Percentiles rank a stretch among this genome's conserved stretches.
These are phyloP conservation scores for Neoascochyta sp. DNA, from an alignment of 2,329 filamentous ascomycete species.

Conservation along the genomic window DNA sequence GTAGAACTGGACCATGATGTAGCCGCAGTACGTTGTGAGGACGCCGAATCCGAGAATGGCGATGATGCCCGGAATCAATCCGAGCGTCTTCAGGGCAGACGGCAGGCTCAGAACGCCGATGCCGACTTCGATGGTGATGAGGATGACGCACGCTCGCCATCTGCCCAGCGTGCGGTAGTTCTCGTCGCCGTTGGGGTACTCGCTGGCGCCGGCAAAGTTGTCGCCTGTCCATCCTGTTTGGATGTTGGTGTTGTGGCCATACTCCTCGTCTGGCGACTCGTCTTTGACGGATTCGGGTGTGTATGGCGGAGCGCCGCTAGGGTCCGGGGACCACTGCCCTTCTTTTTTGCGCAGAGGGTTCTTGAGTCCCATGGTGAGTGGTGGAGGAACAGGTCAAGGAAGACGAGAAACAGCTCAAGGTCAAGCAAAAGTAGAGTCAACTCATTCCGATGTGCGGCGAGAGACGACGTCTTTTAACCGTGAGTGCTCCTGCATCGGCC, in stretches of 20 bases:
- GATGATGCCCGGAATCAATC: conserved; percentile 30
- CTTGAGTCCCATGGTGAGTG: conserved; percentile 22
- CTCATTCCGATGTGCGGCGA: conserved; percentile 9
- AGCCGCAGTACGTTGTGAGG: conserved; percentile 27
- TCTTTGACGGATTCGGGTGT: conserved; percentile 18
- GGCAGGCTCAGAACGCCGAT: conserved; percentile 29
- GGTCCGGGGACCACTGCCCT: conserved; percentile 8
- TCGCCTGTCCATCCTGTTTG: conserved; percentile 25
- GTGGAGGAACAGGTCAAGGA: neutral
- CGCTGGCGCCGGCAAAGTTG: conserved; percentile 17
- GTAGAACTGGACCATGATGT: conserved; percentile 26
- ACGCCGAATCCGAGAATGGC: conserved; percentile 26
- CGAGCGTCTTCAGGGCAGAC: conserved; percentile 26
- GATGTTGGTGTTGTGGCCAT: conserved; percentile 22
- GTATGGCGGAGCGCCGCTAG: conserved; percentile 12
- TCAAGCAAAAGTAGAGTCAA: conserved; percentile 1
- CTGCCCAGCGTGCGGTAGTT: conserved; percentile 26
- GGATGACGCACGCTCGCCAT: conserved; percentile 28
- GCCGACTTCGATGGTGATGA: conserved; percentile 31
- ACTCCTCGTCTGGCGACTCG: conserved; percentile 16
- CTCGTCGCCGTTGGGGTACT: conserved; percentile 19
- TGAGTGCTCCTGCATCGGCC: conserved; percentile 28
- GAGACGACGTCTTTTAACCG: conserved; percentile 17
- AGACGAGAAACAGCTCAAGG: conserved; percentile 2
- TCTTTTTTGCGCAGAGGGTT: conserved; percentile 22